phyloP scores from a whole-genome alignment of 768 basidiomycete species.

The Kwoniella bestiolae region DNA sequence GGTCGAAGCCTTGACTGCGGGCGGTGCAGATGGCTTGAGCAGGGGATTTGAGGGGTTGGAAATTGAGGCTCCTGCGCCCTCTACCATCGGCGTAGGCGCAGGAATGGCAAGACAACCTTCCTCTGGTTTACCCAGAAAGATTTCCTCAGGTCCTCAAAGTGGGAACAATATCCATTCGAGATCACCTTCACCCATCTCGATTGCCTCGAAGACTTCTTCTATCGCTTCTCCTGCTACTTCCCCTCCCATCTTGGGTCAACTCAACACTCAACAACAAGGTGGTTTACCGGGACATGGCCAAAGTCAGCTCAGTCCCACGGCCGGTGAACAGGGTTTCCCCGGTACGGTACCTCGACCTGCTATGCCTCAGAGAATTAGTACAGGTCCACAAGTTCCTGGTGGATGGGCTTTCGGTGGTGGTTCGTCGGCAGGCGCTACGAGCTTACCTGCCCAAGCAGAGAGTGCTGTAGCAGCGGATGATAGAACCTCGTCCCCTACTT shows the following conservation, averaged over 20 bases:
- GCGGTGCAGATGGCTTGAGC: slow-evolving; percentile 10
- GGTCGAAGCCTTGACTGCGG: slow-evolving; percentile 66
- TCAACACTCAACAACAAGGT: slow-evolving; percentile 20
- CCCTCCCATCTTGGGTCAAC: slow-evolving; percentile 44
- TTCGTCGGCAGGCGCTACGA: background rate
- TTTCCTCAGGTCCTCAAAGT: slow-evolving; percentile 8
- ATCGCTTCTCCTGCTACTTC: slow-evolving; percentile 35
- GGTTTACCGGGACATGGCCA: background rate
- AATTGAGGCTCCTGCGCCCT: slow-evolving; percentile 49
- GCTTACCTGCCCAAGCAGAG: background rate
- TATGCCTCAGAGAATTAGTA: slow-evolving; percentile 39
- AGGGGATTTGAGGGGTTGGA: slow-evolving; percentile 39
- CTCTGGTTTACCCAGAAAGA: slow-evolving; percentile 23
- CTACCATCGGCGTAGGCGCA: slow-evolving; percentile 15
- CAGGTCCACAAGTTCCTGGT: slow-evolving; percentile 48
- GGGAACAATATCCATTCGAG: slow-evolving; percentile 18
- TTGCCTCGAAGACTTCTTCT: slow-evolving; percentile 25
- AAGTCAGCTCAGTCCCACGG: slow-evolving; percentile 7
- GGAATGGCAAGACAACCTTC: slow-evolving; percentile 44
- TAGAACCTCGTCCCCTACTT: slow-evolving; percentile 6
- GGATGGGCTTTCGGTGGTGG: slow-evolving; percentile 36
- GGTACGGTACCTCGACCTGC: slow-evolving; percentile 29
- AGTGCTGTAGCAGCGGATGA: background rate
- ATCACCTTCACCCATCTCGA: slow-evolving; percentile 41
- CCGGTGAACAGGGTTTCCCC: background rate